Evolutionary conservation across 805 yeast genomes (phyloP).

Genomic region (Lipomyces kockii): DNA sequence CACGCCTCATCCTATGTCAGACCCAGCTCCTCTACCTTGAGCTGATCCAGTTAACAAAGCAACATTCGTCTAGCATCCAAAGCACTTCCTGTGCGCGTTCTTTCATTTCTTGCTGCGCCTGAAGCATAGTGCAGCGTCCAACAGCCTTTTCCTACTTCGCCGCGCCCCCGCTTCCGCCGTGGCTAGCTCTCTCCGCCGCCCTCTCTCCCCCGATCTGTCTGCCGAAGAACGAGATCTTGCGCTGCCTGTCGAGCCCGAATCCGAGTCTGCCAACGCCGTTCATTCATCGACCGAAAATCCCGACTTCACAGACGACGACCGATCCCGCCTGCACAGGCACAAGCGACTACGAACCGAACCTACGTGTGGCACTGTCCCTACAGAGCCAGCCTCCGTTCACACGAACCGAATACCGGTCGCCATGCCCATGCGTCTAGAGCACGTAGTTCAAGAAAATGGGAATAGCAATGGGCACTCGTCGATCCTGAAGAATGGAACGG

Average conservation of each 20-base stretch:
- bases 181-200: conserved; percentile 29
- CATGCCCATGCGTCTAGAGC: conserved; percentile 33
- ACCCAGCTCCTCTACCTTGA: neutral
- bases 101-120: conserved; percentile 3
- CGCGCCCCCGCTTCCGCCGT: conserved; percentile 17
- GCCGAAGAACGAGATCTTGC: conserved; percentile 6
- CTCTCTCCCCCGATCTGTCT: conserved; percentile 15
- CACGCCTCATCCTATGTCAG: neutral
- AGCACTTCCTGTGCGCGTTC: neutral
- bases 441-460: neutral
- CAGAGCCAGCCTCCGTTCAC: neutral
- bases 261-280: neutral
- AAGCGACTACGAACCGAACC: conserved; percentile 28
- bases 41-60: neutral
- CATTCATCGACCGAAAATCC: neutral
- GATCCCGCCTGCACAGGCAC: conserved; percentile 9
- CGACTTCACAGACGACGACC: neutral
- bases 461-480: conserved; percentile 6
- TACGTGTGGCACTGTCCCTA: neutral
- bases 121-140: neutral
- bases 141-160: neutral
- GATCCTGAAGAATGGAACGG: conserved; percentile 2
- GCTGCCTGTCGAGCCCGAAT: neutral
- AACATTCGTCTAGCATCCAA: neutral
- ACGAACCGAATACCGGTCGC: conserved; percentile 4